A percentile compares a stretch with the other conserved stretches of the same genome.
Evolutionary conservation across 1,284 basidiomycete genomes (phyloP).

Genomic region (Omphalotus olearius): DNA sequence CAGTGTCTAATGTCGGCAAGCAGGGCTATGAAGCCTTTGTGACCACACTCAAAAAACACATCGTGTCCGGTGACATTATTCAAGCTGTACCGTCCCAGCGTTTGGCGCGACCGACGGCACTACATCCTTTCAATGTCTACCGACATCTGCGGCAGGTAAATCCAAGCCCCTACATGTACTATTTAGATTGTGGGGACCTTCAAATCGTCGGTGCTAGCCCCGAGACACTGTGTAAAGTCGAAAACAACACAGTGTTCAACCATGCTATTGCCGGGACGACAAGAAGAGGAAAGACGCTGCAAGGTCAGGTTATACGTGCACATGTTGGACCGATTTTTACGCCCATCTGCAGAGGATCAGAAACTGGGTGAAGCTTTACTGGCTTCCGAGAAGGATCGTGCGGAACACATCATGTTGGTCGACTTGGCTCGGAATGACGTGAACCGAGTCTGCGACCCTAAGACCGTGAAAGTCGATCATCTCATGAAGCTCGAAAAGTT

Average conservation of each 20-base stretch:
- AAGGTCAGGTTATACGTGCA: slow-evolving; percentile 52
- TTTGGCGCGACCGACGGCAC: slow-evolving; percentile 75
- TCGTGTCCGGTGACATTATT: slow-evolving; percentile 96
- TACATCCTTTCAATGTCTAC: slow-evolving; percentile 98
- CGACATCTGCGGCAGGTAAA: slow-evolving; percentile 92
- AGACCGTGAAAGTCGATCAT: slow-evolving; percentile 94
- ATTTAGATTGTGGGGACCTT: slow-evolving; percentile 88
- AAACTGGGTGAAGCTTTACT: slow-evolving; percentile 71
- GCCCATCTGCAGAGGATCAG: slow-evolving; percentile 72
- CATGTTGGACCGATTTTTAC: slow-evolving; percentile 11
- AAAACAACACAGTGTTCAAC: slow-evolving; percentile 89
- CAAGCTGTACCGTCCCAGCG: slow-evolving; percentile 98
- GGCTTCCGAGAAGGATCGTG: slow-evolving; percentile 89
- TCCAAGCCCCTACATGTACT: slow-evolving; percentile 99
- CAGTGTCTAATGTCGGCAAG: slow-evolving; percentile 91
- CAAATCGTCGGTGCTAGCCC: slow-evolving; percentile 97
- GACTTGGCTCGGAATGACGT: slow-evolving; percentile 99
- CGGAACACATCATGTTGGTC: slow-evolving; percentile 99
- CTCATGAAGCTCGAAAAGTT: slow-evolving; percentile 96
- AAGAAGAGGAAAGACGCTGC: slow-evolving; percentile 78
- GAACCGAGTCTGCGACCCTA: slow-evolving; percentile 93
- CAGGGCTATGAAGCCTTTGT: slow-evolving; percentile 92
- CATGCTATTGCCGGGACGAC: slow-evolving; percentile 98
- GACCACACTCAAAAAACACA: slow-evolving; percentile 89
- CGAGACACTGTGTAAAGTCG: slow-evolving; percentile 96